A percentile compares a stretch with the other conserved stretches of the same genome.
Conservation (phyloP, 2,329 filamentous ascomycete genomes). For the Capronia americana region DNA sequence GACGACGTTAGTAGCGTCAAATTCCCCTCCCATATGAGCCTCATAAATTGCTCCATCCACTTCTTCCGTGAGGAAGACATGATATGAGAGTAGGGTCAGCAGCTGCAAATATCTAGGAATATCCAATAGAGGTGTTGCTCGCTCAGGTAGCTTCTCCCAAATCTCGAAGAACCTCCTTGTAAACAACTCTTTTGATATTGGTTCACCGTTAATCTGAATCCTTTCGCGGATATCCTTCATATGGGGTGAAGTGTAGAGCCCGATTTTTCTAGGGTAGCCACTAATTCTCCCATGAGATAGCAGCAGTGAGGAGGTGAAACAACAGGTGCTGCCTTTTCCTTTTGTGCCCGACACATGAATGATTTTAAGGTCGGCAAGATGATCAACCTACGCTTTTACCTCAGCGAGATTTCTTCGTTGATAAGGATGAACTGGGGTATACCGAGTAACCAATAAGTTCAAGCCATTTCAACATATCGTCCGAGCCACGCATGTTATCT, state of each 20-base stretch:
- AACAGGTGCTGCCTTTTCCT: constrained; percentile 87
- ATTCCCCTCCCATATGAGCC: constrained; percentile 91
- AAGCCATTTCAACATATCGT: no score
- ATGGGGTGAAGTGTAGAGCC: constrained; percentile 86
- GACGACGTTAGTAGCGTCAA: constrained; percentile 88
- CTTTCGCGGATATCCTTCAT: constrained; percentile 81
- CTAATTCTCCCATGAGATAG: constrained; percentile 57
- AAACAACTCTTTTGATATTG: constrained; percentile 72
- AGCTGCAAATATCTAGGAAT: constrained; percentile 95
- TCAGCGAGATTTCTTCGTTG: no score
- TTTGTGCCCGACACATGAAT: constrained; percentile 94
- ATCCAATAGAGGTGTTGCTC: constrained; percentile 44
- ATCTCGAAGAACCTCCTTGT: constrained; percentile 80
- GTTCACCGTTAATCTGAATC: constrained; percentile 77
- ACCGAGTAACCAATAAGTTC: no score
- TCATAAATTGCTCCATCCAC: constrained; percentile 83
- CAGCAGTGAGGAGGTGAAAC: constrained; percentile 80
- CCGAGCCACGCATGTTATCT: no score
- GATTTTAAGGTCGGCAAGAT: constrained; percentile 49
- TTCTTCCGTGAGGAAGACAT: constrained; percentile 76
- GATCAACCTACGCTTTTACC: constrained; percentile 6
- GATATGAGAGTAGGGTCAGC: constrained; percentile 84
- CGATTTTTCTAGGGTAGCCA: constrained; percentile 60
- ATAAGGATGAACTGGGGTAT: no score
- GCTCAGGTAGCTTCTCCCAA: constrained; percentile 71